Base-by-base conservation (phyloP, 768 basidiomycete species). In the Trametes gibbosa region DNA sequence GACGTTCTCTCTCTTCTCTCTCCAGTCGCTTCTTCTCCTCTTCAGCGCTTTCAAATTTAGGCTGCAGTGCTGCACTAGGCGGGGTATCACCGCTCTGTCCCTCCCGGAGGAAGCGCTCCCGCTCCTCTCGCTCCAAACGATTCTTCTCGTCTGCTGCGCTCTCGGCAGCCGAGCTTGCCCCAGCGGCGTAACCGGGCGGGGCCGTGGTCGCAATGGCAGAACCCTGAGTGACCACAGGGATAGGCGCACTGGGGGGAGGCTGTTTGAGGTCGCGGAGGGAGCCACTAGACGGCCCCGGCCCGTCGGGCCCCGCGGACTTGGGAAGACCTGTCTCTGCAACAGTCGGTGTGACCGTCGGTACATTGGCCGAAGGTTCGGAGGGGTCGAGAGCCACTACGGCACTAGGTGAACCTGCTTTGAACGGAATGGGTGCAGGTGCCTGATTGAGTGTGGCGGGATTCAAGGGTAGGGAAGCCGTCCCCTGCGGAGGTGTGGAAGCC, bases 321-420 rank as follows among this genome's bases (percentile, higher is more conserved):
- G 87, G 89, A n/a, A 88, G 73, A 13, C 87, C 88, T 0, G 89
- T 89, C 69, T 90, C 89, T 10, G 89, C 86, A 7, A 92, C 79
- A 3, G 87, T 90, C 4, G 86, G 87, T 8, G 73, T 74, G n/a
- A 69, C 69, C 27, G 70, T 63, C 9, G 79, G 72, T 41, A 74
- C 62, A 23, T 66, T 64, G 46, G 66, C 63, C 2, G 59, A 53
- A 6, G 71, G 67, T 27, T 71, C 71, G 10, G 53, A 32, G 5
- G 75, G 70, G 37, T 72, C 69, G 7, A 78, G 72, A 34, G 68
- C 56, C 42, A 66, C 61, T 4, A 72, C 62, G 5, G 71, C 54
- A 3, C 63, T 56, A 3, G 68, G 49, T 8, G 67, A 54, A 17
- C 59, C 43, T 5, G 66, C 19, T 1, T 47, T 39, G 9, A 61